Base-by-base conservation (phyloP, 371 early-diverging fungal species). In the Zopfochytrium polystomum region DNA sequence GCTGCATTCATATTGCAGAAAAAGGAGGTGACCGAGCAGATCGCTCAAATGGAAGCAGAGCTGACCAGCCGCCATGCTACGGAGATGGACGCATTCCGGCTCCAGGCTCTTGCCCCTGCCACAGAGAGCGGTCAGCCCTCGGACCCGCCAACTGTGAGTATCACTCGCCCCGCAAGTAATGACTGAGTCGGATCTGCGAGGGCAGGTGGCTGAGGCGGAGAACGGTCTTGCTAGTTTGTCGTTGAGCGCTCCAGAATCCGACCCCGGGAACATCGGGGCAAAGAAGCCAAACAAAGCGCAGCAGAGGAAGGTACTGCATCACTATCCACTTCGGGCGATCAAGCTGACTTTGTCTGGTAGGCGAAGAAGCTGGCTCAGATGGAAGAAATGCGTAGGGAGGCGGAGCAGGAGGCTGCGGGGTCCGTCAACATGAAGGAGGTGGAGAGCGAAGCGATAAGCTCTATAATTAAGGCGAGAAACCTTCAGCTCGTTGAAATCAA, bases 341-440 rank as follows among this genome's bases (percentile, higher is more conserved):
- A 25, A 9, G 11, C 13, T 42, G 22, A 32, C 32, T 52, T 2
- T 31, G 32, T 49, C 52, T 5, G 33, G 31, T 44, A 77, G 78
- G 76, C 74, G 52, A 61, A 64, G 32, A 87, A 86, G 51, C 85
- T 83, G 20, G 90, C 87, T 42, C 84, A 89, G 67, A 73, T 92
- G 65, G 84, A 83, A 57, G 85, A 87, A 31, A 62, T 88, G 65
- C 86, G 90, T 34, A 77, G 78, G 20, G 83, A 90, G 70, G 95
- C 93, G 2, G 88, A 81, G 52, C 68, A 80, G 48, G 96, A 94
- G 65, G 93, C 92, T 0, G 80, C 79, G 32, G 79, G 74, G 54
- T 84, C 84, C 66, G 84, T 84, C 27, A 87, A 96, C 69, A 77
- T 83, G 78, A 82, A 77, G 22, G 82, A 84, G 34, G 67, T 89